Evolutionary conservation across 148 eudicot species (phyloP), one percentile per base, ranked within the genome.

Genomic region (Pharnaceum exiguum): DNA sequence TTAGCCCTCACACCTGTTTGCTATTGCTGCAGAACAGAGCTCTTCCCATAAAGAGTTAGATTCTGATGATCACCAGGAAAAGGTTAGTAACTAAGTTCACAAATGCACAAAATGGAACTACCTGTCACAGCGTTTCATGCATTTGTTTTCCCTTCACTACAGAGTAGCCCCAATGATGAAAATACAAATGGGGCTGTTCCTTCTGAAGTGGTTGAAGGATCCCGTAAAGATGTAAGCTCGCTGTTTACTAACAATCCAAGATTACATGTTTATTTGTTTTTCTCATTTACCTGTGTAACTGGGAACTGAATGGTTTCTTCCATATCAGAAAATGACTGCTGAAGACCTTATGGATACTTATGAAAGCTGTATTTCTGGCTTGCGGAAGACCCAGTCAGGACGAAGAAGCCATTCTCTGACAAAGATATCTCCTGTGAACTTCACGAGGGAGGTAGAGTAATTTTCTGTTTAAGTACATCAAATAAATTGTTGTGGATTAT

Each of bases 351-450:
- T 80, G 79, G 68, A 68, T 64, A 72, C 79, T 42, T 89, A 94
- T 59, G 84, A 80, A 75, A 58, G 63, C 45, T 94, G 99, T 66
- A 77, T 80, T 69, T 30, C 71, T 55, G 36, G 54, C 65, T 70
- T 94, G 56, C 70, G 91, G 58, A 80, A 69, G 71, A 5, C 89
- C 45, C 89, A 89, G 69, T 55, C 79, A 53, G 69, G 40, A n/a
- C 74, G 95, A 5, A 83, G 91, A 31, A 71, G 39, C 45, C 46
- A 54, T 55, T 86, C 96, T 55, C 48, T 94, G 40, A 71, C 70
- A 26, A 82, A 60, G 72, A 82, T 89, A 53, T 65, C 81, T 65
- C 99, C 99, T 22, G 95, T 73, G 45, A 94, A 89, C 71, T 94
- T 82, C 62, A 86, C 95, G n/a, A 94, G 84, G 74, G 88, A 86